Percentiles rank a stretch among this genome's conserved stretches.
phyloP scores from a whole-genome alignment of 176 grass and related monocot species.

The Paspalum notatum region DNA sequence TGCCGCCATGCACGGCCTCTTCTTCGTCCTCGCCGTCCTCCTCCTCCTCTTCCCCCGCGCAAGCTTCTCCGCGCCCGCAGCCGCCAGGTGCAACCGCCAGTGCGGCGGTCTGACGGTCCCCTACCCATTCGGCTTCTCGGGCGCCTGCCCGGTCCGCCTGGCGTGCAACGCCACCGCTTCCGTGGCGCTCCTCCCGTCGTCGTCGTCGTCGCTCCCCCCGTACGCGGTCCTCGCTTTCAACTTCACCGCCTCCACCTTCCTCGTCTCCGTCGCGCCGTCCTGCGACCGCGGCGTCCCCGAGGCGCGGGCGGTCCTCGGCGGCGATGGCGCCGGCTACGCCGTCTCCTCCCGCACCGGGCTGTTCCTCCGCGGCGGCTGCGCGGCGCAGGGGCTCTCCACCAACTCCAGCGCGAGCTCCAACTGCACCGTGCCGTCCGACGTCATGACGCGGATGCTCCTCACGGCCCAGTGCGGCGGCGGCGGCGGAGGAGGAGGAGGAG shows the following conservation, averaged over 20 bases:
- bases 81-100: constrained; percentile 27
- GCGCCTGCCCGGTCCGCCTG: constrained; percentile 43
- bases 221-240: constrained; percentile 39
- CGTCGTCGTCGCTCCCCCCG: too few relatives aligned
- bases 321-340: constrained; percentile 42
- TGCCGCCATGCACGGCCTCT: neutral
- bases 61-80: neutral
- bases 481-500: too few relatives aligned
- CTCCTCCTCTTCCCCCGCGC: constrained; percentile 16
- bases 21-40: constrained; percentile 3
- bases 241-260: neutral
- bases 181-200: neutral
- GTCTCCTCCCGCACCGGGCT: constrained; percentile 44
- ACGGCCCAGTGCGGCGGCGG: neutral
- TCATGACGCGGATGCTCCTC: neutral
- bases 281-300: constrained; percentile 41
- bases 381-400: fast-evolving
- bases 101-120: constrained; percentile 25
- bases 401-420: neutral
- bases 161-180: constrained; percentile 23
- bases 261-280: constrained; percentile 15
- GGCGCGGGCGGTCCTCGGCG: constrained; percentile 10
- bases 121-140: constrained; percentile 75
- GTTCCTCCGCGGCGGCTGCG: constrained; percentile 36
- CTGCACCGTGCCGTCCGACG: neutral